phyloP scores from a whole-genome alignment of 768 basidiomycete genomes.

The Steccherinum ochraceum region DNA sequence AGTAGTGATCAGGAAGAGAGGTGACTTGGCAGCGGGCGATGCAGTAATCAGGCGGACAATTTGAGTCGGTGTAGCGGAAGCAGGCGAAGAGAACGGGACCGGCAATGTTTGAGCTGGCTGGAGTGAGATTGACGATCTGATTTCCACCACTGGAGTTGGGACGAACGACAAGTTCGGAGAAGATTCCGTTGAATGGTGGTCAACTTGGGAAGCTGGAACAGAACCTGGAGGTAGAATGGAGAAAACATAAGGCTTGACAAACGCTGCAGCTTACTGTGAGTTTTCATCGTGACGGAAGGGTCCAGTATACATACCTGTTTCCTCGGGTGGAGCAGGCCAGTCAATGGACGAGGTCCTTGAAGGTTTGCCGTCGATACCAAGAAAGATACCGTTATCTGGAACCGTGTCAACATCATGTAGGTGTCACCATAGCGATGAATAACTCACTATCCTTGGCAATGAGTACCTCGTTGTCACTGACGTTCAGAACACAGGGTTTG shows the following conservation, averaged over 20 bases:
- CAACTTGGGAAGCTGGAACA: slow-evolving; percentile 30
- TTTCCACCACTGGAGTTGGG: slow-evolving; percentile 57
- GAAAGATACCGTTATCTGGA: slow-evolving; percentile 61
- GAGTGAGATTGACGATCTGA: slow-evolving; percentile 66
- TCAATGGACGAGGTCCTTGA: slow-evolving; percentile 46
- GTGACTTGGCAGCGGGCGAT: slow-evolving; percentile 45
- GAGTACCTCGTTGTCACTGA: slow-evolving; percentile 58
- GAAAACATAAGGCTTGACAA: slow-evolving; percentile 72
- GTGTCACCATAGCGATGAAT: background rate
- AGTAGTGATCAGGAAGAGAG: slow-evolving; percentile 60
- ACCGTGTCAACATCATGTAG: background rate
- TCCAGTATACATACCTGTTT: slow-evolving; percentile 66
- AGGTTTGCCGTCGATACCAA: slow-evolving; percentile 54
- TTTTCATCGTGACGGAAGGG: no score
- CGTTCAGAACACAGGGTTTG: slow-evolving; percentile 53
- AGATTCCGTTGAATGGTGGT: slow-evolving; percentile 16
- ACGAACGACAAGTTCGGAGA: slow-evolving; percentile 33
- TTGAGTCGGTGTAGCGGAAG: slow-evolving; percentile 33
- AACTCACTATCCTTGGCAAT: slow-evolving; percentile 75
- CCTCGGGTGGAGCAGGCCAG: slow-evolving; percentile 81
- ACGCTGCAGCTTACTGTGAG: slow-evolving; percentile 41
- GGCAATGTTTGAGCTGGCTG: slow-evolving; percentile 53
- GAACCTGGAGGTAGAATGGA: slow-evolving; percentile 68
- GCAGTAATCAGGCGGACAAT: slow-evolving; percentile 61
- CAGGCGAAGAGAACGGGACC: slow-evolving; percentile 43